Evolutionary conservation across 495 filamentous ascomycete genomes (phyloP), one percentile per base, ranked within the genome.

Genomic region (Aspergillus baeticus): DNA sequence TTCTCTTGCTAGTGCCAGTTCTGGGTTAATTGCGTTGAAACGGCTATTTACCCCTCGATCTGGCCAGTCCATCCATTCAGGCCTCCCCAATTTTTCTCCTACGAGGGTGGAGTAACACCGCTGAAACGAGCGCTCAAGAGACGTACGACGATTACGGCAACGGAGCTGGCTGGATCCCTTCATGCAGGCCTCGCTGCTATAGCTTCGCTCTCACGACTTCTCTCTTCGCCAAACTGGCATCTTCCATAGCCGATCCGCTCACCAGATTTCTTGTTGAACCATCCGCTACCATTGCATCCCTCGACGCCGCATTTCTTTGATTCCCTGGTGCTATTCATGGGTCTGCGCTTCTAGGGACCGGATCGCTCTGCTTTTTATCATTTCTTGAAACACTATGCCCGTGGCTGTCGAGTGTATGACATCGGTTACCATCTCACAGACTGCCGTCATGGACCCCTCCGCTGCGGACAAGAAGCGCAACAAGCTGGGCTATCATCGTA

Each of bases 401-500:
- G 62, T 69, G 37, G 73, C 71, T 51, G 65, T 90, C 59, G 84
- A 85, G 71, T 78, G 81, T 60, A 83, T 85, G 56, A 72, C 81
- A 59, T 87, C 88, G 61, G 87, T 83, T 59, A 82, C 87, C 62
- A 87, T 81, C 72, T 82, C 86, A 59, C 82, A 85, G 58, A 74
- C 77, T 57, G 62, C 69, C 44, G 61, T 73, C 64, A 73, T 72
- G 71, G 77, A 73, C 57, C 63, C 64, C 44, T 71, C 74, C 44
- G 68, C 64, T 59, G 69, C 71, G 38, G 92, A 96, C 64, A 96
- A 94, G 75, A 88, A 89, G 70, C 87, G 94, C 63, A 98, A 98
- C 70, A 98, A 96, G 73, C 80, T 98, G 50, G 94, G 94, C 29
- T 98, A 98, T 71, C 93, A 97, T 78, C 87, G 94, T 55, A 97